Conservation (phyloP, 108 stramenopile species). For the Cyclostephanos tholiformis region DNA sequence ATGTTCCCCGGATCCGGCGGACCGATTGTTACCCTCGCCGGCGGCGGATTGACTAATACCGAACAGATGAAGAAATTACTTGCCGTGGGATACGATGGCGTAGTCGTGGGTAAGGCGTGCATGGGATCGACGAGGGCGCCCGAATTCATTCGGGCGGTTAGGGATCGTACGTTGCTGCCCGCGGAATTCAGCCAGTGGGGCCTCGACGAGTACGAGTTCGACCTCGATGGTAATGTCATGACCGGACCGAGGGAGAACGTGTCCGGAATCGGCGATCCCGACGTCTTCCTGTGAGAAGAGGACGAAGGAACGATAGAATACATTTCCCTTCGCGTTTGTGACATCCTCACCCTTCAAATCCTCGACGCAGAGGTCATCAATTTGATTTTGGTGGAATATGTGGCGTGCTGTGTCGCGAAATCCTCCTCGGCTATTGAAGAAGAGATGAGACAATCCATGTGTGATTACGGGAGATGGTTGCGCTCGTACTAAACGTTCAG, state of each 20-base stretch:
- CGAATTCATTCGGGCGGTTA: constrained; percentile 83
- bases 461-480: too few species aligned
- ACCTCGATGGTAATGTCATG: constrained; percentile 79
- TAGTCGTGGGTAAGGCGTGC: constrained; percentile 83
- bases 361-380: too few species aligned
- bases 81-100: constrained; percentile 88
- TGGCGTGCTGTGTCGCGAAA: too few species aligned
- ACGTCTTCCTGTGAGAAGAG: constrained; percentile 30
- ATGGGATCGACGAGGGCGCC: constrained; percentile 85
- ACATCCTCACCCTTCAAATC: too few species aligned
- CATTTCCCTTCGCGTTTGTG: too few species aligned
- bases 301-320: not conserved
- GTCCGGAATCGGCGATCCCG: constrained; percentile 35
- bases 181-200: constrained; percentile 88
- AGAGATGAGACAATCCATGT: too few species aligned
- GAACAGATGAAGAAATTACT: constrained; percentile 84
- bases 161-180: constrained; percentile 86
- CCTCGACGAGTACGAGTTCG: constrained; percentile 83
- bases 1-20: constrained; percentile 87
- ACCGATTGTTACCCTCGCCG: constrained; percentile 81
- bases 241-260: constrained; percentile 56
- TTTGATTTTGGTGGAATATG: too few species aligned
- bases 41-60: constrained; percentile 78
- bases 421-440: too few species aligned
- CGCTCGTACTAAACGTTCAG: too few species aligned